Conservation (phyloP, 2,329 filamentous ascomycete species). For the Trichoderma sp. region DNA sequence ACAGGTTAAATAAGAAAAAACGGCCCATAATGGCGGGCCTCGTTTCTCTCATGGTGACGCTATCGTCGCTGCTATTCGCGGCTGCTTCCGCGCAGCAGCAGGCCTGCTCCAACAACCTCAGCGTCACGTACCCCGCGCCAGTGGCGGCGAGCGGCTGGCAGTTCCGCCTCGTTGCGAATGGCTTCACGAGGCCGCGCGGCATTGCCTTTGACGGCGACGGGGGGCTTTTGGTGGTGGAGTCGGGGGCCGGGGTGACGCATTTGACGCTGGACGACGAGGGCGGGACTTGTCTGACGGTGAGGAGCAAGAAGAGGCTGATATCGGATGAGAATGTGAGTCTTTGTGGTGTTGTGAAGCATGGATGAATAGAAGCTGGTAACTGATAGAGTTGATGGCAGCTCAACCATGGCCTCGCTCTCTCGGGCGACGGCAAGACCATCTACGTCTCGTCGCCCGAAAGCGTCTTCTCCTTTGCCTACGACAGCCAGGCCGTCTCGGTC, state of each 20-base stretch:
- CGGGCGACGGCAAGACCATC: constrained; percentile 53
- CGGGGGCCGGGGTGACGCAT: constrained; percentile 45
- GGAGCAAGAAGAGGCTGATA: constrained; percentile 41
- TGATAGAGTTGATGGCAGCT: constrained; percentile 46
- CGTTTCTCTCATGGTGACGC: background rate
- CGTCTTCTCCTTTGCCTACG: constrained; percentile 68
- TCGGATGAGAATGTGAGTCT: constrained; percentile 39
- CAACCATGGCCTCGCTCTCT: constrained; percentile 59
- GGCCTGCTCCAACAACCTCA: constrained; percentile 40
- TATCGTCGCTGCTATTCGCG: background rate
- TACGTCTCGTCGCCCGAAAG: constrained; percentile 59
- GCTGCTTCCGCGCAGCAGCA: constrained; percentile 15
- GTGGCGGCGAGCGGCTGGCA: constrained; percentile 47
- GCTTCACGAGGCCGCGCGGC: constrained; percentile 46
- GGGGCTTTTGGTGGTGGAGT: constrained; percentile 49
- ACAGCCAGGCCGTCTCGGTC: constrained; percentile 53
- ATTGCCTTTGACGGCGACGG: constrained; percentile 50
- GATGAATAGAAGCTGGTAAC: too few species aligned
- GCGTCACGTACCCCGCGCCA: constrained; percentile 41
- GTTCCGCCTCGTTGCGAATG: constrained; percentile 46
- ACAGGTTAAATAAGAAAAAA: background rate
- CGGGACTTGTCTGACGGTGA: constrained; percentile 45
- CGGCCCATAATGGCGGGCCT: background rate
- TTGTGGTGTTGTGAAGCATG: background rate
- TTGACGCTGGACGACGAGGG: constrained; percentile 46